Base-by-base conservation (phyloP, 2,329 filamentous ascomycete genomes). In the Geosmithia flava region DNA sequence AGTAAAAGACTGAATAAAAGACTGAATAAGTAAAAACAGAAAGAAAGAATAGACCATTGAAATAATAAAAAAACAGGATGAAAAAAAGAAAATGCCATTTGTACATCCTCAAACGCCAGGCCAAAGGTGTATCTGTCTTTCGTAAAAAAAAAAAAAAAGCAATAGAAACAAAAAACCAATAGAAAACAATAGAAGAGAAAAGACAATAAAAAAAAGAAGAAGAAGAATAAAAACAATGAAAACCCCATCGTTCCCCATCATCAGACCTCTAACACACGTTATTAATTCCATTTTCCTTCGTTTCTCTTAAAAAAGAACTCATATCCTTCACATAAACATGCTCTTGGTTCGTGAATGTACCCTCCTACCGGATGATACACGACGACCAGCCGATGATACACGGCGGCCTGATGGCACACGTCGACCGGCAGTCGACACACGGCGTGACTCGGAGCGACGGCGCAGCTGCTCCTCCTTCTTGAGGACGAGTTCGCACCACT, bases 401-500 rank as follows among this genome's bases (percentile, higher is more conserved):
- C 45, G 45, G 3, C 33, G 33, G 33, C 33, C 33, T 37, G 33
- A 37, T 11, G 33, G 33, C 3, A 37, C 33, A 3, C 33, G 33
- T 3, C 33, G 33, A 5, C 45, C 45, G n/a, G n/a, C n/a, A 6
- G 42, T 48, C 6, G 49, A 47, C 4, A 42, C 45, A 39, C 65
- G 66, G 42, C 70, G 67, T 48, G 70, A 68, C 51, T 76, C 75
- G 30, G 72, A 68, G 49, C 75, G 70, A 49, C 72, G 72, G 47
- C 75, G 74, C n/a, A 78, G 58, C 49, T 75, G 67, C 57, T 79
- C 78, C 57, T 83, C 80, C 53, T 74, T 67, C 69, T 80, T 80
- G 53, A 85, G 68, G 52, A 85, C 75, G 54, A 82, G 63, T 52
- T 84, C 80, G 57, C 80, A 84, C 81, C 81, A 85, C 64, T 80